These are phyloP conservation scores for Apiospora malaysiana DNA, from an alignment of 2,329 filamentous ascomycete species.

Conservation along the genomic window DNA sequence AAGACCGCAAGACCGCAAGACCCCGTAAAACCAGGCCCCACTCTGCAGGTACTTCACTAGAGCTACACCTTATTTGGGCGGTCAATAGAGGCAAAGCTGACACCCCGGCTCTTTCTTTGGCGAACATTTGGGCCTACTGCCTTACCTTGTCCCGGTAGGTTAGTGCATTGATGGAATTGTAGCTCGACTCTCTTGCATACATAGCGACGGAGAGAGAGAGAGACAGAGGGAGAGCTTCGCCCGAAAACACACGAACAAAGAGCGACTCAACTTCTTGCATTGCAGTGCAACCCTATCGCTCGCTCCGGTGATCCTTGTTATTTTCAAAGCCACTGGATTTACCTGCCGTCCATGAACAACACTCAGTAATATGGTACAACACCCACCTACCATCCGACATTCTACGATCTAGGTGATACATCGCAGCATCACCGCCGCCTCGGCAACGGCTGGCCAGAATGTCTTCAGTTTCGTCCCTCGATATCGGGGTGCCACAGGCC, in stretches of 20 bases:
- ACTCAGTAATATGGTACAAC: constrained; percentile 10
- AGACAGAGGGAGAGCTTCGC: neutral
- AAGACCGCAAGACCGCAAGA: neutral
- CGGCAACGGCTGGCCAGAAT: constrained; percentile 39
- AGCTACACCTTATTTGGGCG: neutral
- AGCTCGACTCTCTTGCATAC: constrained; percentile 3
- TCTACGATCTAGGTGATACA: constrained; percentile 12
- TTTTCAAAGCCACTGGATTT: neutral
- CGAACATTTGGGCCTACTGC: neutral
- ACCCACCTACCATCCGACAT: neutral
- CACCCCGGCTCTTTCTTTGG: constrained; percentile 11
- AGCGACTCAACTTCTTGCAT: neutral
- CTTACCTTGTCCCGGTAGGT: neutral
- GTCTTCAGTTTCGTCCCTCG: constrained; percentile 53
- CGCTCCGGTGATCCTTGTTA: neutral
- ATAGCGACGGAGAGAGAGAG: neutral
- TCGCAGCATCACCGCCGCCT: constrained; percentile 13
- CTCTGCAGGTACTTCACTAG: neutral
- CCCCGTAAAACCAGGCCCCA: neutral
- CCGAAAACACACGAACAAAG: constrained; percentile 16
- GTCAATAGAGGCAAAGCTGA: neutral
- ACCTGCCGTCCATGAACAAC: neutral
- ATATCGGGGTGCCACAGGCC: constrained; percentile 59
- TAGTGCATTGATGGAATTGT: constrained; percentile 12
- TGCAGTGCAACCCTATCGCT: neutral